A percentile compares a stretch with the other conserved stretches of the same genome.
Evolutionary conservation across 2,329 filamentous ascomycete genomes (phyloP).

Genomic region (Calonectria pseudoreteaudii): DNA sequence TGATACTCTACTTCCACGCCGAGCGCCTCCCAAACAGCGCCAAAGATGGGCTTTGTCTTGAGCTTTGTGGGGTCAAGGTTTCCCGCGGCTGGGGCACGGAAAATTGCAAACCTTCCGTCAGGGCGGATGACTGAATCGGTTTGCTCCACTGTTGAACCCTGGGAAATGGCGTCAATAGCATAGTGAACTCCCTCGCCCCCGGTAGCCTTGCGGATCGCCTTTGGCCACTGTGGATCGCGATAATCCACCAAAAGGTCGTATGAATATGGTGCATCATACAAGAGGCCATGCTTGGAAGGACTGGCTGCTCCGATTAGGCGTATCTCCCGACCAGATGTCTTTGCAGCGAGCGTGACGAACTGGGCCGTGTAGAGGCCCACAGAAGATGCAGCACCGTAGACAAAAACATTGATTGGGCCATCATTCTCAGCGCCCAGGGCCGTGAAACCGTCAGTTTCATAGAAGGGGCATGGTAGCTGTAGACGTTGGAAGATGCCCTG

Average conservation of each 20-base stretch:
- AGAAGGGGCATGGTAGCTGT: slow-evolving; percentile 49
- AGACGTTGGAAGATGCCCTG: slow-evolving; percentile 54
- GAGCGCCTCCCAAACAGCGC: slow-evolving; percentile 56
- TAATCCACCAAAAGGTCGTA: slow-evolving; percentile 56
- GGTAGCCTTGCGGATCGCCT: slow-evolving; percentile 41
- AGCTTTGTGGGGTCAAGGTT: slow-evolving; percentile 39
- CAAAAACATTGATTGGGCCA: slow-evolving; percentile 34
- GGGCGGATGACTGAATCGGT: slow-evolving; percentile 42
- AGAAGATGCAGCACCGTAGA: slow-evolving; percentile 48
- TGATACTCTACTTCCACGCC: slow-evolving; percentile 54
- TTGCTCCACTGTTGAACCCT: slow-evolving; percentile 48
- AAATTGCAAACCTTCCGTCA: slow-evolving; percentile 41
- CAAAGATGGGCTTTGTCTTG: slow-evolving; percentile 49
- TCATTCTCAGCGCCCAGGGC: neutral
- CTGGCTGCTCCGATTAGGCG: slow-evolving; percentile 47
- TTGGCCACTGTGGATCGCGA: slow-evolving; percentile 47
- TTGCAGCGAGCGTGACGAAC: slow-evolving; percentile 33
- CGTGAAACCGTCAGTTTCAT: neutral
- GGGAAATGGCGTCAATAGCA: slow-evolving; percentile 54
- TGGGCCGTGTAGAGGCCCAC: slow-evolving; percentile 48
- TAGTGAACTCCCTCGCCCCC: slow-evolving; percentile 46
- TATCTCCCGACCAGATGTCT: slow-evolving; percentile 18
- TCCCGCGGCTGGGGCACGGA: slow-evolving; percentile 36
- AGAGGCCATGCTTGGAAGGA: slow-evolving; percentile 33
- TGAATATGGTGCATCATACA: slow-evolving; percentile 48